Evolutionary conservation across 164 flowering plant genomes (phyloP), one percentile per base, ranked within the genome.

Genomic region (Macadamia integrifolia): DNA sequence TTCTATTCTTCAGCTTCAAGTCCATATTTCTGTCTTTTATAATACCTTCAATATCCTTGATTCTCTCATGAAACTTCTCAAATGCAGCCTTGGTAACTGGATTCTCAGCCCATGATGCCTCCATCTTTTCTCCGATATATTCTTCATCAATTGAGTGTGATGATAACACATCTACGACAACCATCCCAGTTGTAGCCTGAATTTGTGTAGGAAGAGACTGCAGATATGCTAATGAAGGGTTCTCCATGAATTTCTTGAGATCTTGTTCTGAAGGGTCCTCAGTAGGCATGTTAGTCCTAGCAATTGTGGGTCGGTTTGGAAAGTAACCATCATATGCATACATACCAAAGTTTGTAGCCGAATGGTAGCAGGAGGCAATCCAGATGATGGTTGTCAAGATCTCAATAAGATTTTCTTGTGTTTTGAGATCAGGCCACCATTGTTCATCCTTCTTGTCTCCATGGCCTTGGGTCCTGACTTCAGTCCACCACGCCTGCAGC

Each of bases 101-200:
- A 40, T 23, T 23, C 23, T 23, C 23, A 23, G 23, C 23, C 23
- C 23, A 23, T 23, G 23, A 23, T 23, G 23, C 73, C 56, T 35
- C 66, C 77, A 58, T n/a, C 13, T 58, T 0, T 0, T 40, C 68
- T 1, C 86, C 86, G 10, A 82, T 8, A 52, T 82, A 82, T 73
- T 82, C 81, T 61, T 80, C 85, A 30, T 79, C 85, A 0, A 76
- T 73, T 1, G 85, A 82, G 61, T 82, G 85, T 9, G 53, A 67
- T 14, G 85, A 82, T 35, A 82, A 61, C 30, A 76, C 74, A 23
- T 80, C 77, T 58, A 80, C 60, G 6, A 80, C 58, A 1, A 80
- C 72, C 83, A 82, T 82, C 32, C 80, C 74, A 28, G 18, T 63
- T 6, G 81, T 70, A 0, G 83, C 82, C 49, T 82, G 86, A n/a